Base-by-base conservation (phyloP, 2,329 filamentous ascomycete species). In the Metarhizium sp. region DNA sequence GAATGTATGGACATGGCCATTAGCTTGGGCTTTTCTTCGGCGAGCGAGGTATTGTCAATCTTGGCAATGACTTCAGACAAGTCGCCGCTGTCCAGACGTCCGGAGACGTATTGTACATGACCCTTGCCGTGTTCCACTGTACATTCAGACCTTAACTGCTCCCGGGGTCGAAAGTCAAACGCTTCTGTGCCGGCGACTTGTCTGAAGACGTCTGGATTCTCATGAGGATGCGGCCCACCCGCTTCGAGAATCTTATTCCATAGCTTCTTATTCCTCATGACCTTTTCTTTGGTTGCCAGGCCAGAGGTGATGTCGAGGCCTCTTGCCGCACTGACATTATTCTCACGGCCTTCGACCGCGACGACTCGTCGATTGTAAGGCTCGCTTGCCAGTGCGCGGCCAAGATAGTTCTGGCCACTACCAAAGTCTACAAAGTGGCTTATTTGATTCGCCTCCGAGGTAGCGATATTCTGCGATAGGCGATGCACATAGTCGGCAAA, bases 1-100 rank as follows among this genome's bases (percentile, higher is more conserved):
- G 92, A 97, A 70, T 99, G 94, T 18, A 99, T 89, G 0, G 94
- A 97, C 34, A 97, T 86, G 16, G 92, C 88, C 86, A 96, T 91
- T 42, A 95, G 76, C 10, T 73, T 73, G 58, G 77, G 74, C 14
- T 76, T 71, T 56, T 70, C 52, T 43, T 64, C 16, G 54, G 55
- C 30, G 52, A 54, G 8, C 8, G 38, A 40, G 14, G 38, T 13
- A 5, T 40, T 55, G 49, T 81, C 71, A 42, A 89, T 81, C 62
- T 85, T 78, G 3, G 76, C 68, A n/a, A 90, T 78, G 13, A 91
- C 83, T 6, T 82, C 78, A 0, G 77, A 76, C 14, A 95, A 74
- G 64, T 92, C 82, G 45, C 88, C 89, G 60, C 87, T 84, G 67
- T 87, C 79, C 32, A 95, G 78, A 45, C 82, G 75, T 60, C 89